phyloP scores from a whole-genome alignment of 495 filamentous ascomycete species.

The Trypethelium eluteriae region DNA sequence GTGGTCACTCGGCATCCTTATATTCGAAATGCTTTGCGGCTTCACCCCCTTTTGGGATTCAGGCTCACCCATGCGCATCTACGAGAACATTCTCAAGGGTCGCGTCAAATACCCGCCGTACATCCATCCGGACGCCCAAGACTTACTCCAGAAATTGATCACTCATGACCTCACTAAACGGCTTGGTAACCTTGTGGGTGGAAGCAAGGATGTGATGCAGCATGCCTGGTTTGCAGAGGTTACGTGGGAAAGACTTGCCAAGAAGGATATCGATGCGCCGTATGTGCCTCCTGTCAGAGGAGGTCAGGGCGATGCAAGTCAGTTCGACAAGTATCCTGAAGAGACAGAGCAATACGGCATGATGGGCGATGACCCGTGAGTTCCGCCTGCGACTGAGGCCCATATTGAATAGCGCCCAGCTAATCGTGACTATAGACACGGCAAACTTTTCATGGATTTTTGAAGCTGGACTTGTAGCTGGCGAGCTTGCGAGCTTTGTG shows the following conservation, averaged over 20 bases:
- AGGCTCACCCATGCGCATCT: conserved; percentile 96
- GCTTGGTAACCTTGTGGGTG: conserved; percentile 85
- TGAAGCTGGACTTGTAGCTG: background rate
- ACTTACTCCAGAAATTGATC: conserved; percentile 85
- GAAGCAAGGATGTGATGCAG: conserved; percentile 87
- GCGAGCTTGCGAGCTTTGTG: background rate
- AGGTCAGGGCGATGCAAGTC: conserved; percentile 88
- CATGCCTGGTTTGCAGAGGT: conserved; percentile 97
- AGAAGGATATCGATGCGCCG: conserved; percentile 96
- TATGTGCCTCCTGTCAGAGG: conserved; percentile 95
- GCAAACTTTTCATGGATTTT: conserved; percentile 24
- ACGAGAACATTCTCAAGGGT: conserved; percentile 94
- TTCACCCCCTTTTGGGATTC: conserved; percentile 99
- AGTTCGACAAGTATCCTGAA: conserved; percentile 97
- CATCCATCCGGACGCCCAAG: conserved; percentile 86
- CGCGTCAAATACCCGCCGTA: conserved; percentile 93
- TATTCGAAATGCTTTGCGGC: conserved; percentile 98
- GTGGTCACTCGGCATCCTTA: conserved; percentile 97
- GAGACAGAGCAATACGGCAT: conserved; percentile 86
- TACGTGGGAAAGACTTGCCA: conserved; percentile 86
- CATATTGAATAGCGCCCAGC: conserved; percentile 6
- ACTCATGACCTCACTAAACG: conserved; percentile 92
- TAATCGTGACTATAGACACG: conserved; percentile 16
- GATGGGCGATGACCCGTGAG: conserved; percentile 72
- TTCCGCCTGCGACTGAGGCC: conserved; percentile 23